A percentile compares a stretch with the other conserved stretches of the same genome.
Evolutionary conservation across 1,139 yeast genomes (phyloP).

Genomic region (Geotrichum fermentans): DNA sequence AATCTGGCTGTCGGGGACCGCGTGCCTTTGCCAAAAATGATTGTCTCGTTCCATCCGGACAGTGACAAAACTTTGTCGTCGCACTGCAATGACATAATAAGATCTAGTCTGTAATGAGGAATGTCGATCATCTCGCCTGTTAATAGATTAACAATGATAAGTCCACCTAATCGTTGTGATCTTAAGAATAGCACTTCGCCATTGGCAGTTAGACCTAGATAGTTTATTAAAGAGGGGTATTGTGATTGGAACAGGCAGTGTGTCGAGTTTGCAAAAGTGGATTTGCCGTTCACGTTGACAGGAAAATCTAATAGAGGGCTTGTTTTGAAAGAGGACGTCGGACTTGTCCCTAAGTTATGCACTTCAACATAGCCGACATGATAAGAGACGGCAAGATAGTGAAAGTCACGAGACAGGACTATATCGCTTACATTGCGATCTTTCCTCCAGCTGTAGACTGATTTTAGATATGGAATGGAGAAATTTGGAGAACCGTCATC

Average conservation of each 20-base stretch:
- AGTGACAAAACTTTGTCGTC: constrained; percentile 29
- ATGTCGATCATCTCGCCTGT: constrained; percentile 32
- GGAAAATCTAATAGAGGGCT: neutral
- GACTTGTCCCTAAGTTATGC: constrained; percentile 11
- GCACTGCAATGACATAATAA: constrained; percentile 26
- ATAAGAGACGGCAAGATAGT: constrained; percentile 18
- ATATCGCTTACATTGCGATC: constrained; percentile 16
- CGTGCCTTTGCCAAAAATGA: constrained; percentile 28
- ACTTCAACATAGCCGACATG: constrained; percentile 22
- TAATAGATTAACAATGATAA: constrained; percentile 29
- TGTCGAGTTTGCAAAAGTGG: constrained; percentile 7
- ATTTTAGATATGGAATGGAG: constrained; percentile 13
- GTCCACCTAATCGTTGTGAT: constrained; percentile 33
- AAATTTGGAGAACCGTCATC: neutral
- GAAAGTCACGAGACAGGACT: constrained; percentile 17
- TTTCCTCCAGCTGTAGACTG: constrained; percentile 15
- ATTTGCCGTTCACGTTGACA: constrained; percentile 6
- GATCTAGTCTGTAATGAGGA: constrained; percentile 35
- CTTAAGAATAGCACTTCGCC: constrained; percentile 32
- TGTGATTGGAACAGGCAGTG: constrained; percentile 24
- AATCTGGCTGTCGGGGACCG: constrained; percentile 11
- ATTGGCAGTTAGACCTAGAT: constrained; percentile 29
- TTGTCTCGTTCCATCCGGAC: constrained; percentile 31
- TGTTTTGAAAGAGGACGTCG: neutral
- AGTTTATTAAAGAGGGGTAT: constrained; percentile 32